Evolutionary conservation across 2,329 filamentous ascomycete species (phyloP).

Genomic region (Thelonectria rubi): DNA sequence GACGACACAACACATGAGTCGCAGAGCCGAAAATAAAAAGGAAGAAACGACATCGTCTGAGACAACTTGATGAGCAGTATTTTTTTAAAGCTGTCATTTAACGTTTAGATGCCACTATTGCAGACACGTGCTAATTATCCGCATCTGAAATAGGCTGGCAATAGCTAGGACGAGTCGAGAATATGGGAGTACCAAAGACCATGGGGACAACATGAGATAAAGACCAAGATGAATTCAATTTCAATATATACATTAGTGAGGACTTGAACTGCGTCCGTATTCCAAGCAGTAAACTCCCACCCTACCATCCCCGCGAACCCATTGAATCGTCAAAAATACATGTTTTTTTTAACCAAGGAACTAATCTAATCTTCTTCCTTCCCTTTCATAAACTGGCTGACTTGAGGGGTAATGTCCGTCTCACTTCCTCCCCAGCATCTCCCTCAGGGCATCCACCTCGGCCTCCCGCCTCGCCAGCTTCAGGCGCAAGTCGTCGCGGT

Average conservation of each 20-base stretch:
- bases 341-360: too few species aligned
- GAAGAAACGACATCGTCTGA: slow-evolving; percentile 32
- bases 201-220: background rate
- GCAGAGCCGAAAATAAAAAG: slow-evolving; percentile 26
- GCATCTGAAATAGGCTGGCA: background rate
- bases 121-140: background rate
- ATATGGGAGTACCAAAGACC: too few species aligned
- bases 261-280: background rate
- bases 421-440: slow-evolving; percentile 52
- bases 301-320: background rate
- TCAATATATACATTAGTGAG: slow-evolving; percentile 1
- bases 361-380: background rate
- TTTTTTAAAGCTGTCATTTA: too few species aligned
- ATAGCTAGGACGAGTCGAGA: background rate
- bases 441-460: slow-evolving; percentile 68
- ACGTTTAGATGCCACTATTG: too few species aligned
- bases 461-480: slow-evolving; percentile 71
- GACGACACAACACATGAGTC: slow-evolving; percentile 40
- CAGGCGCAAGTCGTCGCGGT: slow-evolving; percentile 70
- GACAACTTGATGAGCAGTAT: background rate
- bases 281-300: background rate
- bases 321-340: background rate
- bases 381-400: background rate
- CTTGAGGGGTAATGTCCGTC: background rate
- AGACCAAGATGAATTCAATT: slow-evolving; percentile 4